These are phyloP conservation scores for Withania somnifera DNA, from an alignment of 305 asterid species.

Conservation along the genomic window DNA sequence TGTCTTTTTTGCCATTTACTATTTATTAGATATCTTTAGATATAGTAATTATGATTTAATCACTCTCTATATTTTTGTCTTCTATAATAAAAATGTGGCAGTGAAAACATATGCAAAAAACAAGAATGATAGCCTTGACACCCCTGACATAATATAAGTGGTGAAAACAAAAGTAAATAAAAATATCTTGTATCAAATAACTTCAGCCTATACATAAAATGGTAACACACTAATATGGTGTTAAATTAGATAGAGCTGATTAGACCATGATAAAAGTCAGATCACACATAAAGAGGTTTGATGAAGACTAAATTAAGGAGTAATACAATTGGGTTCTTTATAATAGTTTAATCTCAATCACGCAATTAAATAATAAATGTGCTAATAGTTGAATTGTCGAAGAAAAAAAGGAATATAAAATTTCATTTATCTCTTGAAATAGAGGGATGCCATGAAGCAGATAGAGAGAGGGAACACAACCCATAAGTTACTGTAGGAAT, in stretches of 20 bases:
- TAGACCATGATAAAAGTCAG: not conserved
- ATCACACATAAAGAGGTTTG: not conserved
- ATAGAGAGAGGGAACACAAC: conserved; percentile 34
- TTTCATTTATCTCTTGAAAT: conserved; percentile 47
- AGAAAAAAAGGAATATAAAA: not conserved
- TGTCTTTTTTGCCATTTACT: too few relatives aligned
- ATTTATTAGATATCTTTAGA: too few relatives aligned
- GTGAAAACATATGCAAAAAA: conserved; percentile 41
- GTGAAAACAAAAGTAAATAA: not conserved
- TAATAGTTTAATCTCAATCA: not conserved
- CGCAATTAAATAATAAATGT: too few relatives aligned
- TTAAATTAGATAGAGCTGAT: not conserved
- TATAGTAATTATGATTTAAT: too few relatives aligned
- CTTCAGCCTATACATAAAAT: not conserved
- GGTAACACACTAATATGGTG: not conserved
- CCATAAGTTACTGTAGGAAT: conserved; percentile 45
- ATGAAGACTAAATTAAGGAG: not conserved
- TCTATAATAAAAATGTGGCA: too few relatives aligned
- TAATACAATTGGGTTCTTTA: not conserved
- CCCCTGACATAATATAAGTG: conserved; percentile 14
- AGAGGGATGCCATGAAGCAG: conserved; percentile 40
- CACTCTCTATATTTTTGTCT: too few relatives aligned
- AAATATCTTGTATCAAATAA: not conserved
- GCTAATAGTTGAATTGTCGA: not conserved
- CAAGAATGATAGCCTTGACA: conserved; percentile 47